Evolutionary conservation across 352 stramenopile genomes (phyloP), one percentile per base, ranked within the genome.

Genomic region (Ophiocytium majus): DNA sequence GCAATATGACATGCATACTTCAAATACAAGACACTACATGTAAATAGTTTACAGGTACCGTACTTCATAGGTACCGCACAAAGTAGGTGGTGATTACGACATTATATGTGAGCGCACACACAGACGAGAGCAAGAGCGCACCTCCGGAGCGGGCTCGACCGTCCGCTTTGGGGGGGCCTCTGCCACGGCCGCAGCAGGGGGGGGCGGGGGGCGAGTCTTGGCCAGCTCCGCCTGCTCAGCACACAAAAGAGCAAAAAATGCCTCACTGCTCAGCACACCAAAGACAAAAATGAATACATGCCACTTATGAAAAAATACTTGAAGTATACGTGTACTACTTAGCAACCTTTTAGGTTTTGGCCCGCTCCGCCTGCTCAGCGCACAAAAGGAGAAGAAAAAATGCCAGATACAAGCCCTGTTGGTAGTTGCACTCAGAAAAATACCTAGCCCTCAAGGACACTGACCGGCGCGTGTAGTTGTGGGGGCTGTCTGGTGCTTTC

Each of bases 161-260:
- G 34, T 37, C 5, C 17, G 31, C 64, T 76, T 76, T 76, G 57
- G 57, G 17, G 57, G 57, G 19, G 57, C 57, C 19, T 66, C 57
- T 66, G 57, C 57, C 28, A 66, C 57, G 28, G 57, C 57, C 28
- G 57, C 57, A 23, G 64, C 64, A 5, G 34, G 31, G 5, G 64
- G 64, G 5, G 31, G 31, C 34, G 64, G 5, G 5, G 64, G 64
- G 5, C 64, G 31, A 5, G 64, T 17, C 17, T 76, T 76, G 5
- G 64, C 64, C 31, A 76, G 34, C 64, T 76, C 64, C 10, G 64
- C 64, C 64, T 76, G 64, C 17, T 5, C n/a, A n/a, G n/a, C n/a
- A n/a, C n/a, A n/a, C n/a, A n/a, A n/a, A n/a, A n/a, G n/a, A n/a
- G n/a, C n/a, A n/a, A n/a, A n/a, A n/a, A n/a, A n/a, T n/a, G n/a